These are phyloP conservation scores for Phaffomyces thermotolerans DNA, from an alignment of 805 yeast species.

Conservation along the genomic window DNA sequence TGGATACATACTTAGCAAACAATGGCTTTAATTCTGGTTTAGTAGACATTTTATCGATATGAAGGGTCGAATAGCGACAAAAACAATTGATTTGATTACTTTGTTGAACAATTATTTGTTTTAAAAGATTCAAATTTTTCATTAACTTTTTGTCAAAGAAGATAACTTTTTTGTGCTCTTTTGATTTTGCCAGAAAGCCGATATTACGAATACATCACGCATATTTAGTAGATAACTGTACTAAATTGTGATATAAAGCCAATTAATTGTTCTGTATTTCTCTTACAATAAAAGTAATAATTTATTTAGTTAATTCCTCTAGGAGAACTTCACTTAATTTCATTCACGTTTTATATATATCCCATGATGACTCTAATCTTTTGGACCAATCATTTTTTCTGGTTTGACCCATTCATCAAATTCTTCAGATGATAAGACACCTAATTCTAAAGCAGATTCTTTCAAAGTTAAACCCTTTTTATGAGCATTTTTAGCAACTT, in stretches of 20 bases:
- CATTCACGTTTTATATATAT: background rate
- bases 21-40: conserved; percentile 8
- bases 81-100: background rate
- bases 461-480: conserved; percentile 94
- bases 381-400: conserved; percentile 97
- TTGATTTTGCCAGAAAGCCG: too few species aligned
- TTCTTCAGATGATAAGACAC: conserved; percentile 75
- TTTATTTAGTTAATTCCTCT: too few species aligned
- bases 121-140: background rate
- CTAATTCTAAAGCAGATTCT: conserved; percentile 88
- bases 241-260: too few species aligned
- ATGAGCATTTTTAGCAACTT: conserved; percentile 98
- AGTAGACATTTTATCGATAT: conserved; percentile 5
- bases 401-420: conserved; percentile 97
- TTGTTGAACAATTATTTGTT: background rate
- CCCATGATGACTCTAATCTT: conserved; percentile 18
- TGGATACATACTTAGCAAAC: conserved; percentile 10
- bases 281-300: too few species aligned
- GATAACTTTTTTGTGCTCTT: too few species aligned
- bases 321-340: background rate
- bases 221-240: too few species aligned
- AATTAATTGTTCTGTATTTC: too few species aligned
- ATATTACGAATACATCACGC: too few species aligned
- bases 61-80: background rate
- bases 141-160: background rate